Evolutionary conservation across 2,329 filamentous ascomycete genomes (phyloP), one percentile per base, ranked within the genome.

Genomic region (Clarireedia homoeocarpa): DNA sequence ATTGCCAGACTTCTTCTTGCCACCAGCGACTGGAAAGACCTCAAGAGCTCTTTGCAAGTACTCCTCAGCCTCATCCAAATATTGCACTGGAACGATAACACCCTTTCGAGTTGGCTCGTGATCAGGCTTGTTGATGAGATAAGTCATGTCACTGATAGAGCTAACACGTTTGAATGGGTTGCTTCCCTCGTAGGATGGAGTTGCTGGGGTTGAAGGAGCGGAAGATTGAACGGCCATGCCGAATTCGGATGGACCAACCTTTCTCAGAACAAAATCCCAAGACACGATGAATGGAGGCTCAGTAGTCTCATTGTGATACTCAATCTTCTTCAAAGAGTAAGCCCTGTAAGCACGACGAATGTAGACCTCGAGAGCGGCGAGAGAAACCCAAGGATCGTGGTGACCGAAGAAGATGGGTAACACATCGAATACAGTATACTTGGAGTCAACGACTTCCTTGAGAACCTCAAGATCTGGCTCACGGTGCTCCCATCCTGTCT

Each of bases 401-500:
- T 99, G 91, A 36, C 85, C 88, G 70, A 99, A 99, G 83, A 99
- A 99, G 57, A 90, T 85, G 6, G 92, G 88, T 63, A 99, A 74
- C 17, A 99, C 94, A 69, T 99, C 94, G 65, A 96, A 96, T 62
- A 99, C 94, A 44, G 92, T 97, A 77, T 95, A 97, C 76, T 95
- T 95, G 54, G 94, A 97, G 73, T 99, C 94, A 52, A 99, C 90
- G 34, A 99, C 91, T 73, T 99, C 94, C 78, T 96, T 96, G 75
- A 99, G 86, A 62, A 95, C 79, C 23, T 95, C 88, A 53, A 95
- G 77, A 73, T 87, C 89, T 48, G 94, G 94, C 73, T 96, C 89
- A 63, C 94, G 82, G 75, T 99, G 94, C 62, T 96, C 92, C 88
- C 89, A 96, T 51, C 92, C 91, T 59, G 89, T 91, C 79, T 99